phyloP scores from a whole-genome alignment of 2,329 filamentous ascomycete genomes.

The Uncinocarpus reesii region DNA sequence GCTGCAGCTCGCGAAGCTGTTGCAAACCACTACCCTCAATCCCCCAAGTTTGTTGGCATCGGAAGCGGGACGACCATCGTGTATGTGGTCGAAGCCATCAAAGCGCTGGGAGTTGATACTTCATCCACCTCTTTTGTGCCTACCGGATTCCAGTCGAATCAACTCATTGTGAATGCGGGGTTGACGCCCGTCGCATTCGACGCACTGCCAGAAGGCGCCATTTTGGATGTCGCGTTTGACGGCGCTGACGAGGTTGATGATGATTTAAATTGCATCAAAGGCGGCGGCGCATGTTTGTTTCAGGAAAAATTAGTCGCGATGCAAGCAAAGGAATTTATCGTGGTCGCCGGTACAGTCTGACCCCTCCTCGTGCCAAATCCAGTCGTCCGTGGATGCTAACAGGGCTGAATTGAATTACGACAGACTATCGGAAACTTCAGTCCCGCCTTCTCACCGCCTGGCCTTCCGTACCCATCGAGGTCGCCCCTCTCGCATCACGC shows the following conservation, averaged over 20 bases:
- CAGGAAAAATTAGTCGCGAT: slow-evolving; percentile 94
- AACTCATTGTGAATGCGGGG: slow-evolving; percentile 70
- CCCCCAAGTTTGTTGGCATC: slow-evolving; percentile 52
- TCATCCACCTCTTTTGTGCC: slow-evolving; percentile 71
- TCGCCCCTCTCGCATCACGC: slow-evolving; percentile 71
- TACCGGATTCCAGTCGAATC: slow-evolving; percentile 82
- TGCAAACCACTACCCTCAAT: slow-evolving; percentile 48
- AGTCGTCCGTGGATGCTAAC: neutral
- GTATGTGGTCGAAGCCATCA: slow-evolving; percentile 58
- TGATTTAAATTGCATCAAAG: slow-evolving; percentile 93
- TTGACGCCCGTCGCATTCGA: slow-evolving; percentile 69
- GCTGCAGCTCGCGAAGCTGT: slow-evolving; percentile 50
- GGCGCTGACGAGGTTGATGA: slow-evolving; percentile 95
- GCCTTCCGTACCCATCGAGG: slow-evolving; percentile 84
- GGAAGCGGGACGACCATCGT: slow-evolving; percentile 56
- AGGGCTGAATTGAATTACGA: neutral
- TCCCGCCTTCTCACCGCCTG: slow-evolving; percentile 62
- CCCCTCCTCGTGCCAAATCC: neutral
- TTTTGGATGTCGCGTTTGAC: slow-evolving; percentile 87
- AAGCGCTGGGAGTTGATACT: slow-evolving; percentile 37
- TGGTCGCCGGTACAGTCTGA: slow-evolving; percentile 59
- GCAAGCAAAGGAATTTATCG: slow-evolving; percentile 73
- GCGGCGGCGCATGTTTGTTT: slow-evolving; percentile 91
- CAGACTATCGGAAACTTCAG: slow-evolving; percentile 85
- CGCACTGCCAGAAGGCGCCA: slow-evolving; percentile 52